Percentiles rank a stretch among this genome's conserved stretches.
These are phyloP conservation scores for Echinosphaeria canescens DNA, from an alignment of 2,329 filamentous ascomycete species.

Conservation along the genomic window DNA sequence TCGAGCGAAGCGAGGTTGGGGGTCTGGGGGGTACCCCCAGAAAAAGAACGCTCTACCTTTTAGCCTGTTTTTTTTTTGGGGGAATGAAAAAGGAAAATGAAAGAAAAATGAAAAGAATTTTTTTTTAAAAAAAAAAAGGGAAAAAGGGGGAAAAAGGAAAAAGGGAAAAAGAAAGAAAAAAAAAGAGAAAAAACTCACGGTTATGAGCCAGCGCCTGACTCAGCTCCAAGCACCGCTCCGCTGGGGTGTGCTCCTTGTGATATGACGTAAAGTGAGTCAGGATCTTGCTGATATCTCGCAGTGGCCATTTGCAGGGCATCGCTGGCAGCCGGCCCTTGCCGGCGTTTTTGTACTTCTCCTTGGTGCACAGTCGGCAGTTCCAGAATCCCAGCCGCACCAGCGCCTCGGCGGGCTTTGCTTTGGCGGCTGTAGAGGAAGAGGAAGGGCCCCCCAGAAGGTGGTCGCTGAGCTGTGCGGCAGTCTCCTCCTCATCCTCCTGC, in stretches of 20 bases:
- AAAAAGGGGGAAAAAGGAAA: constrained; percentile 79
- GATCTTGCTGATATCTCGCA: constrained; percentile 22
- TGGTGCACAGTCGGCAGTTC: constrained; percentile 20
- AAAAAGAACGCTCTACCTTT: no score
- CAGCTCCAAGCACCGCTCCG: constrained; percentile 19
- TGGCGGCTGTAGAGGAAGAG: constrained; percentile 5
- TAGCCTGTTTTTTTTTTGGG: no score
- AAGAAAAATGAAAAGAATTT: no score
- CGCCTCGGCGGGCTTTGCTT: no score
- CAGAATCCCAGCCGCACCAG: constrained; percentile 21
- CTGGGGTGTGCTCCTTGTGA: constrained; percentile 18
- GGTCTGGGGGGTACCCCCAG: no score
- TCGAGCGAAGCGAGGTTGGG: no score
- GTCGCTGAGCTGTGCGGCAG: constrained; percentile 1
- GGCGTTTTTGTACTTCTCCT: constrained; percentile 18
- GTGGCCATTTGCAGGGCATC: constrained; percentile 21
- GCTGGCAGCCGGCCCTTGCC: constrained; percentile 17
- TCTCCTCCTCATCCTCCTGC: no score
- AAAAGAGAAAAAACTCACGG: constrained; percentile 14
- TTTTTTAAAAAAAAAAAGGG: no score
- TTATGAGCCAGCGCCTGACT: constrained; percentile 18
- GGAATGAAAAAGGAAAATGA: no score
- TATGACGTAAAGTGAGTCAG: constrained; percentile 22
- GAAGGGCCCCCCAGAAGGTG: constrained; percentile 2
- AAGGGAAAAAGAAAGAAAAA: constrained; percentile 41